These are phyloP conservation scores for Hanseniaspora nectarophila DNA, from an alignment of 805 yeast species.

Conservation along the genomic window DNA sequence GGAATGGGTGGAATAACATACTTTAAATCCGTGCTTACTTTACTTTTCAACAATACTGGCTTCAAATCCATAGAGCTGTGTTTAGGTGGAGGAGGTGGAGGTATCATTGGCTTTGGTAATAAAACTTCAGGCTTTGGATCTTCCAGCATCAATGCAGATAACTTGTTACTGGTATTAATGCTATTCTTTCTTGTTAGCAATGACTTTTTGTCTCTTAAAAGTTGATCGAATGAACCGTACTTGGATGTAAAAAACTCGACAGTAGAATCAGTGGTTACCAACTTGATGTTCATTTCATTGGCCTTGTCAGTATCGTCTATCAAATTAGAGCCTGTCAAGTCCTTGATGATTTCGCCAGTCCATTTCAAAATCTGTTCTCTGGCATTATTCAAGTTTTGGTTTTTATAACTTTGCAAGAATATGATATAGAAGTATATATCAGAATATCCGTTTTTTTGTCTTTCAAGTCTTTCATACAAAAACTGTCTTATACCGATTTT, in stretches of 20 bases:
- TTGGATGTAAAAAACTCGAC: slow-evolving; percentile 1
- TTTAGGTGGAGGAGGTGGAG: slow-evolving; percentile 11
- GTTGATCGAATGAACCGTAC: slow-evolving; percentile 2
- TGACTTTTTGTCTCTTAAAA: slow-evolving; percentile 2
- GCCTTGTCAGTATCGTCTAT: not conserved
- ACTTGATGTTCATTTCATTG: slow-evolving; percentile 1
- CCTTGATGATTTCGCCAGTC: not conserved
- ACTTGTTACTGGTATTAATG: slow-evolving; percentile 1
- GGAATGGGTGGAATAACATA: slow-evolving; percentile 14
- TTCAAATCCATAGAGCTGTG: slow-evolving; percentile 2
- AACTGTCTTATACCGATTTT: slow-evolving; percentile 7
- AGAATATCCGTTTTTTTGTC: slow-evolving; percentile 9
- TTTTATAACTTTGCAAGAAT: slow-evolving; percentile 3
- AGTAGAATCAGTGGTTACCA: slow-evolving; percentile 3
- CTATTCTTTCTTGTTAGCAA: not conserved
- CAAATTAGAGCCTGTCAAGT: not conserved
- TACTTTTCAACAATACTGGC: slow-evolving; percentile 2
- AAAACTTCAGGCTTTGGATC: not conserved
- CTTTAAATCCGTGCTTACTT: slow-evolving; percentile 2
- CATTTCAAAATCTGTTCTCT: slow-evolving; percentile 7
- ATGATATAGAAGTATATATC: slow-evolving; percentile 9
- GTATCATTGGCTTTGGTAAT: not conserved
- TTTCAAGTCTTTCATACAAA: slow-evolving; percentile 4
- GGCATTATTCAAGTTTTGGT: slow-evolving; percentile 3
- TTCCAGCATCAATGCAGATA: slow-evolving; percentile 2